Conservation (phyloP, 2,329 filamentous ascomycete species). For the Graphiopsis chlorocephala region DNA sequence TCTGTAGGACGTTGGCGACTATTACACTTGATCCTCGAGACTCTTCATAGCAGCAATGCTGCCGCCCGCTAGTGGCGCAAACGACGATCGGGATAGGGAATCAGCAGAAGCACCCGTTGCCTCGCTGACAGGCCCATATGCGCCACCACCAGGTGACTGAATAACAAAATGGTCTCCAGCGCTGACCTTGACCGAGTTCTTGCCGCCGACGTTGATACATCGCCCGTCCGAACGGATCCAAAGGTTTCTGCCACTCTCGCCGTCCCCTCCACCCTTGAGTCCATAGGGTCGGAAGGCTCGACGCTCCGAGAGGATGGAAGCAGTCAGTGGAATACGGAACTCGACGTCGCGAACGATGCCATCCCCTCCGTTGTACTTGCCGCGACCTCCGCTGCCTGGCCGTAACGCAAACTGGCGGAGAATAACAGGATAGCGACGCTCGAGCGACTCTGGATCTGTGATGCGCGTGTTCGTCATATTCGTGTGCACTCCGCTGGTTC, state of each 20-base stretch:
- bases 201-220: conserved; percentile 26
- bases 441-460: conserved; percentile 36
- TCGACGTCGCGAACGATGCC: conserved; percentile 34
- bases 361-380: conserved; percentile 31
- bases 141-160: too few species aligned
- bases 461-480: conserved; percentile 40
- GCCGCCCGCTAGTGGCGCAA: too few species aligned
- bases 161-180: too few species aligned
- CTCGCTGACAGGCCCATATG: too few species aligned
- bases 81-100: too few species aligned
- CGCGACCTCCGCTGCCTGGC: conserved; percentile 30
- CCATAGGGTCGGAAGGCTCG: conserved; percentile 34
- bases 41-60: too few species aligned
- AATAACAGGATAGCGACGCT: conserved; percentile 36
- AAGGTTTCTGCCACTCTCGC: conserved; percentile 30
- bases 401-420: conserved; percentile 35
- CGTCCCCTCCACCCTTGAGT: conserved; percentile 32
- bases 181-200: too few species aligned
- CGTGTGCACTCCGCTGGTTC: conserved; percentile 33
- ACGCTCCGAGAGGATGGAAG: conserved; percentile 34
- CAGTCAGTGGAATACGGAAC: conserved; percentile 28
- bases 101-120: too few species aligned
- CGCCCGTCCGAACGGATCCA: conserved; percentile 24
- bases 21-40: too few species aligned
- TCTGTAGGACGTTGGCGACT: too few species aligned